Evolutionary conservation across 371 early-diverging fungal genomes (phyloP).

Genomic region (Mortierella polycephala): DNA sequence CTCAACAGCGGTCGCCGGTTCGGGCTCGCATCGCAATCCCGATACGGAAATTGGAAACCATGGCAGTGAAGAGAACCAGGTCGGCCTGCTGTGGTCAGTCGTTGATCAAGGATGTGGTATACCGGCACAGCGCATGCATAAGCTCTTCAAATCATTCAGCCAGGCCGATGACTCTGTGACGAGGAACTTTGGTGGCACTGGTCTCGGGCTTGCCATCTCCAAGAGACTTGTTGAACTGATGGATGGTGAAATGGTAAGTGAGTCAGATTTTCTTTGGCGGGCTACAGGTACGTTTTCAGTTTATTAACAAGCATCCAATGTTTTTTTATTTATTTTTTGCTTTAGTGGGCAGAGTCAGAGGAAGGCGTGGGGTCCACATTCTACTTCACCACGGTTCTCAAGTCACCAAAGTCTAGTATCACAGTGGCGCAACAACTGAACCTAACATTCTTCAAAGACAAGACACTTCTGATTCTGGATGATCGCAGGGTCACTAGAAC

Average conservation of each 20-base stretch:
- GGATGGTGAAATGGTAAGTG: conserved; percentile 59
- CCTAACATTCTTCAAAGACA: conserved; percentile 28
- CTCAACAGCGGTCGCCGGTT: background rate
- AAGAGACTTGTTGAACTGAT: conserved; percentile 62
- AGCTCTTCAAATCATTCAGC: conserved; percentile 69
- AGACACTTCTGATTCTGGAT: conserved; percentile 25
- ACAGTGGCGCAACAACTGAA: conserved; percentile 30
- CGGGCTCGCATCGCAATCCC: conserved; percentile 8
- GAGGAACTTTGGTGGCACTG: conserved; percentile 60
- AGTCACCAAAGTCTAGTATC: conserved; percentile 28
- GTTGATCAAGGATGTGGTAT: conserved; percentile 72
- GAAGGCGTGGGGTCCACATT: conserved; percentile 34
- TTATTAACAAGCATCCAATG: background rate
- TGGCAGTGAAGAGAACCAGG: conserved; percentile 2
- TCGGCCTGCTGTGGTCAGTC: conserved; percentile 32
- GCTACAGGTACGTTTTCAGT: background rate
- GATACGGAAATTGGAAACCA: background rate
- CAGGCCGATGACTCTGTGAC: conserved; percentile 69
- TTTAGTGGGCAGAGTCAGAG: conserved; percentile 32
- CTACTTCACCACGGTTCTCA: conserved; percentile 23
- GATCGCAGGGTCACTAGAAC: conserved; percentile 32
- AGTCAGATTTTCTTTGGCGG: background rate
- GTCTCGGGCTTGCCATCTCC: conserved; percentile 67
- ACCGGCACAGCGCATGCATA: conserved; percentile 58
- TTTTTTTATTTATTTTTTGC: background rate